Base-by-base conservation (phyloP, 129 eudicot genomes). In the Tagetes erecta region DNA sequence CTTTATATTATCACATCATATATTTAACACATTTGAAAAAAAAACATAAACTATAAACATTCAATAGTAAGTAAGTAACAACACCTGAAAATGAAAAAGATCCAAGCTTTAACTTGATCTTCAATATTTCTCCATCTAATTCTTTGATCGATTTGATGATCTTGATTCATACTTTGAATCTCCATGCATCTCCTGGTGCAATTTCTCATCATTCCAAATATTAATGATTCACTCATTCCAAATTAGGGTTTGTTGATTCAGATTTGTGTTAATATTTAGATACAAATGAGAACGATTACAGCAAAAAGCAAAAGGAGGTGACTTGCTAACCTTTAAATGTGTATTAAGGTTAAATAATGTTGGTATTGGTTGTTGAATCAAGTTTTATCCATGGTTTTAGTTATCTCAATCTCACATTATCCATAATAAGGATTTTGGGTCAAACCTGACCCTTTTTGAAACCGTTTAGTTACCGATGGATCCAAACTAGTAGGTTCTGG, bases 141-240 rank as follows among this genome's bases (percentile, higher is more conserved):
- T 27, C 56, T 50, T 81, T 80, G 50, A 83, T 83, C 40, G 2
- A 6, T 40, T 40, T 40, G 44, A 40, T 1, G 44, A 83, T 84
- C 82, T 84, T 56, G 95, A 88, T 39, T 77, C 91, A 14, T 91
- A 91, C 41, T 86, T 87, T 53, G 95, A 93, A 82, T 86, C 86
- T 60, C 85, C 88, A 3, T 89, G 94, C 60, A 88, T 90, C 65
- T 91, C 94, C 39, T 85, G 89, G 81, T 90, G 94, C 87, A 87
- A 81, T 88, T 75, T 76, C 47, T 74, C 27, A 33, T 20, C 27
- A 20, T 20, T 20, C 27, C 27, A 20, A 20, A 20, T 20, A 20
- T 67, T 20, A 41, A 12, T 50, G 13, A 12, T 42, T 36, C 70
- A 35, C 33, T 57, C 55, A 9, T 57, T 53, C 50, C 64, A 57